phyloP scores from a whole-genome alignment of 352 stramenopile genomes.

The Pythium dissimile region DNA sequence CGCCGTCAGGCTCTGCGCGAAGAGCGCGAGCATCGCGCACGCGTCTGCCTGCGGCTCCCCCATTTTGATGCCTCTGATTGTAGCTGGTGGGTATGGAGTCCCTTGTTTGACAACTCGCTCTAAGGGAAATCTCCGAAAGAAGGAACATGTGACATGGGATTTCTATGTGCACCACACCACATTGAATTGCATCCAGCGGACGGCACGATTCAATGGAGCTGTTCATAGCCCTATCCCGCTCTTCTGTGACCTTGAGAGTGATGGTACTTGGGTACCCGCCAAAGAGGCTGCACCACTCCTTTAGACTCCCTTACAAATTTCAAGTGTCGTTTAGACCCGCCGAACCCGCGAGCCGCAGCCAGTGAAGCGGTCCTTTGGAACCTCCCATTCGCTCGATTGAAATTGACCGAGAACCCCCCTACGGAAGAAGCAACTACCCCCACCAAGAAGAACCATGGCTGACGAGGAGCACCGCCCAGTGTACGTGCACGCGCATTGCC shows the following conservation, averaged over 20 bases:
- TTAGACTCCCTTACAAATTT: slow-evolving; percentile 59
- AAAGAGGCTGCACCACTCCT: slow-evolving; percentile 40
- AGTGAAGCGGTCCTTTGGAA: slow-evolving; percentile 26
- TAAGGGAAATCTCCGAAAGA: too few relatives aligned
- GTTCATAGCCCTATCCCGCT: background rate
- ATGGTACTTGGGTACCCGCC: slow-evolving; percentile 8
- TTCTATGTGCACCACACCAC: slow-evolving; percentile 12
- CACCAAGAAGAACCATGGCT: slow-evolving; percentile 54
- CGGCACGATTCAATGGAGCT: background rate
- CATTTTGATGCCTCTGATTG: background rate
- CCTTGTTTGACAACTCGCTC: slow-evolving; percentile 16
- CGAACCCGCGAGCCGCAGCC: slow-evolving; percentile 12
- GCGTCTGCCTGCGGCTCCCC: slow-evolving; percentile 3
- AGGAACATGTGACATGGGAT: too few relatives aligned
- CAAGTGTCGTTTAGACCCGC: slow-evolving; percentile 53
- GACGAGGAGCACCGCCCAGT: slow-evolving; percentile 75
- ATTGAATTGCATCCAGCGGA: slow-evolving; percentile 12
- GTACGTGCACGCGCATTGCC: slow-evolving; percentile 8
- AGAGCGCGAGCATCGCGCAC: slow-evolving; percentile 42
- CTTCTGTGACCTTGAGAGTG: slow-evolving; percentile 11
- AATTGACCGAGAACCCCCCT: slow-evolving; percentile 30
- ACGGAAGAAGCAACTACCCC: slow-evolving; percentile 15
- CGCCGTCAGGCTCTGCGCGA: slow-evolving; percentile 41
- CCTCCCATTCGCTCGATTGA: slow-evolving; percentile 35
- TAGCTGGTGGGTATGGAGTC: slow-evolving; percentile 21